These are phyloP conservation scores for Nicotiana rustica DNA, from an alignment of 305 asterid genomes.

Conservation along the genomic window DNA sequence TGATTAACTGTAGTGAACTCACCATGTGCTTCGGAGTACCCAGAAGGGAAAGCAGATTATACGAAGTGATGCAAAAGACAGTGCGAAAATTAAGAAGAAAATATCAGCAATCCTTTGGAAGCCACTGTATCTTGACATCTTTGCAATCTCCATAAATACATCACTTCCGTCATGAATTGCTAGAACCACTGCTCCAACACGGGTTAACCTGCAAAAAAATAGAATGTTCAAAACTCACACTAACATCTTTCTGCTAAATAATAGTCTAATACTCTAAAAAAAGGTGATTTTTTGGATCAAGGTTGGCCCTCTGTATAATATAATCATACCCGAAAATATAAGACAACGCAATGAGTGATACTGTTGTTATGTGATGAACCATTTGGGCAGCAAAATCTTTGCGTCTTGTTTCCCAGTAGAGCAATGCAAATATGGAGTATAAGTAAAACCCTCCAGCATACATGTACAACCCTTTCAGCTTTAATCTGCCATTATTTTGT, in stretches of 20 bases:
- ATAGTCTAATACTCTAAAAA: background rate
- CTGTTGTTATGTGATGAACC: conserved; percentile 48
- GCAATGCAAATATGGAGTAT: conserved; percentile 46
- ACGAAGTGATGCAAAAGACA: conserved; percentile 42
- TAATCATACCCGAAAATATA: conserved; percentile 42
- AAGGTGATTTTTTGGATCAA: no score
- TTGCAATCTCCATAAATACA: conserved; percentile 48
- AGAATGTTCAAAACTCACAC: background rate
- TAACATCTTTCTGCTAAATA: background rate
- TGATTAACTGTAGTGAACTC: background rate
- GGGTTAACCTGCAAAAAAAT: conserved; percentile 36
- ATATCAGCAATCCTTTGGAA: conserved; percentile 37
- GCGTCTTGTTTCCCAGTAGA: conserved; percentile 48
- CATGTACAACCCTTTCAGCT: conserved; percentile 48
- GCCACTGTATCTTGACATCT: conserved; percentile 50
- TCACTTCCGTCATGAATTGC: conserved; percentile 52
- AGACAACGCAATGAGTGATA: conserved; percentile 39
- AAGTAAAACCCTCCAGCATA: conserved; percentile 50
- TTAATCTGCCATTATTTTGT: conserved; percentile 35
- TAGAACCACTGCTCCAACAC: conserved; percentile 46
- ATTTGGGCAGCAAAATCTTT: conserved; percentile 44
- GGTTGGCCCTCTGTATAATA: no score
- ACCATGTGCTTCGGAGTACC: conserved; percentile 48
- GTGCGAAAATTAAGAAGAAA: conserved; percentile 41
- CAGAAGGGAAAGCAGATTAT: conserved; percentile 47